phyloP scores from a whole-genome alignment of 805 yeast species.

The Suhomyces vadensis region DNA sequence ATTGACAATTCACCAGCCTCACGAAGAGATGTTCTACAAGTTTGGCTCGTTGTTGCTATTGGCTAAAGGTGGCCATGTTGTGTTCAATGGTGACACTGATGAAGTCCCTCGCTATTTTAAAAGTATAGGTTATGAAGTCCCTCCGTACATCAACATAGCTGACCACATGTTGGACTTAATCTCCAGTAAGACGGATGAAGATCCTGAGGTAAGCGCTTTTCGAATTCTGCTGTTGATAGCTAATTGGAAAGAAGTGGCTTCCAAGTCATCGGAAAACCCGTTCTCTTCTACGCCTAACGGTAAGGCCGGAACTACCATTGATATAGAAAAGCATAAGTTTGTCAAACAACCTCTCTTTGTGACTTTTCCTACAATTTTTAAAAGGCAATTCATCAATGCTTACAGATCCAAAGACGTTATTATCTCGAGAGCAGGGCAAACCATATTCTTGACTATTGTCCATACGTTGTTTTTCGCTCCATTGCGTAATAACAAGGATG shows the following conservation, averaged over 20 bases:
- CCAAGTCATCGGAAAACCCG: neutral
- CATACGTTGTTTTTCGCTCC: conserved; percentile 64
- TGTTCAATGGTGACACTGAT: conserved; percentile 60
- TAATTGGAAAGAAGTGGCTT: conserved; percentile 23
- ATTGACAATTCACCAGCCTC: conserved; percentile 83
- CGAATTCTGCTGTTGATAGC: conserved; percentile 28
- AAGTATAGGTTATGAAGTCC: conserved; percentile 54
- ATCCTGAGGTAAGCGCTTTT: conserved; percentile 17
- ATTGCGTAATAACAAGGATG: conserved; percentile 38
- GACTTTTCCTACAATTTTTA: conserved; percentile 32
- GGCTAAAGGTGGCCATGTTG: conserved; percentile 71
- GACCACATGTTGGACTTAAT: conserved; percentile 73
- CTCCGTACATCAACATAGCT: conserved; percentile 65
- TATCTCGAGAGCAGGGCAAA: conserved; percentile 64
- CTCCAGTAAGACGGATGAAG: conserved; percentile 42
- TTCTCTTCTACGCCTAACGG: neutral
- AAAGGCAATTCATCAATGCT: conserved; percentile 37
- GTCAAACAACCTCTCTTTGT: conserved; percentile 21
- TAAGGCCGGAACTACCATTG: neutral
- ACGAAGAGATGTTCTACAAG: conserved; percentile 58
- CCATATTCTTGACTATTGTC: conserved; percentile 61
- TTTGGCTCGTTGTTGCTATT: conserved; percentile 74
- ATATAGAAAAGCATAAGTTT: conserved; percentile 2
- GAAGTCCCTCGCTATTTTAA: conserved; percentile 50
- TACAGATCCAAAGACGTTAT: conserved; percentile 52